Evolutionary conservation across 352 stramenopile genomes (phyloP).

Genomic region (Pythium vanterpoolii): DNA sequence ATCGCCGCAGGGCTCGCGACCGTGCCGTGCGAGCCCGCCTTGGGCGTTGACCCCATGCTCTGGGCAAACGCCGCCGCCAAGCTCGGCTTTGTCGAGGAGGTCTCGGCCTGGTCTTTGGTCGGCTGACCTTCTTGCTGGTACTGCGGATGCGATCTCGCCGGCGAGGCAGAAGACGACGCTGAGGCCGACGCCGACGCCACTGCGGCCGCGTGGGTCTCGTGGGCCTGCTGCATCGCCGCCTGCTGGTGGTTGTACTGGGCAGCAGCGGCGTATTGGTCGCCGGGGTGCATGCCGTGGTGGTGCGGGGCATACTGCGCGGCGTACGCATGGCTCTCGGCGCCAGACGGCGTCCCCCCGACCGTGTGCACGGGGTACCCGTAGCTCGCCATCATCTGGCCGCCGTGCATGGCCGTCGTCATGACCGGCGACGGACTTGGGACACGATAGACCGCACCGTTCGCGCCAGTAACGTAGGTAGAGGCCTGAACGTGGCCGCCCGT

Average conservation of each 20-base stretch:
- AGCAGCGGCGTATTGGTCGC: conserved; percentile 19
- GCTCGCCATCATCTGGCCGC: conserved; percentile 38
- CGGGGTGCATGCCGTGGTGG: conserved; percentile 17
- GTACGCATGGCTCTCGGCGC: conserved; percentile 7
- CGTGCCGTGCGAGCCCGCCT: conserved; percentile 29
- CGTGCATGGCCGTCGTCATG: conserved; percentile 29
- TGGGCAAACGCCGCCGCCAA: conserved; percentile 40
- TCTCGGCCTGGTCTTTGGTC: conserved; percentile 20
- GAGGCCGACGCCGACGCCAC: no score
- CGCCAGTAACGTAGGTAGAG: conserved; percentile 9
- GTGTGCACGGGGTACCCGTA: conserved; percentile 31
- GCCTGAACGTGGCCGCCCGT: conserved; percentile 6
- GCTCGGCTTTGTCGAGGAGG: conserved; percentile 8
- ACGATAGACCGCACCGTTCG: conserved; percentile 19
- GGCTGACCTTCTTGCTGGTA: conserved; percentile 23
- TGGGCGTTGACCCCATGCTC: conserved; percentile 30
- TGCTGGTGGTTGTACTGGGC: conserved; percentile 23
- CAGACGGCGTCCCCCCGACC: not conserved
- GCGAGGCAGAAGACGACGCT: not conserved
- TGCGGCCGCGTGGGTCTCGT: no score
- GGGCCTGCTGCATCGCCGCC: conserved; percentile 14
- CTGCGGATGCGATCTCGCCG: not conserved
- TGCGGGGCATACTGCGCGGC: conserved; percentile 8
- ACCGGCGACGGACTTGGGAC: conserved; percentile 17
- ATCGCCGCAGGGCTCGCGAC: conserved; percentile 55